Base-by-base conservation (phyloP, 2,329 filamentous ascomycete species). In the Ceratocystis alfenasii region DNA sequence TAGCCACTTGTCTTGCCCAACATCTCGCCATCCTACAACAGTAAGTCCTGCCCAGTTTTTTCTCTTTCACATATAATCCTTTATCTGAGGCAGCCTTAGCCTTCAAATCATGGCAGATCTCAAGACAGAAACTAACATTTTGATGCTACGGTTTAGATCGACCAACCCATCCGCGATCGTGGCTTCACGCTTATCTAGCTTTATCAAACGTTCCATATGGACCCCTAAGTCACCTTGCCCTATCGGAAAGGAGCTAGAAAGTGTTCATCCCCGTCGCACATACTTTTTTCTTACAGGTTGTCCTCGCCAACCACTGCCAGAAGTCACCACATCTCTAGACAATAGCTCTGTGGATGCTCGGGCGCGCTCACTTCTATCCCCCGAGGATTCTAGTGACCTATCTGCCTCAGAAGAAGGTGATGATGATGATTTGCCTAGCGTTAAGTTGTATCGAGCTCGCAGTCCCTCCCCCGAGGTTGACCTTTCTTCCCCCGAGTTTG, bases 251-350 rank as follows among this genome's bases (percentile, higher is more conserved):
- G 90, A 96, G 76, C 84, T 96, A 65, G 90, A 96, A 74, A 87
- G 89, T 50, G 88, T 93, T 53, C 93, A 97, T 74, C 94, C 94
- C 22, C 88, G 93, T 73, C 90, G 94, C 75, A 92, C 95, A 60
- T 97, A 96, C 79, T 97, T 95, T 78, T 97, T 92, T 77, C 83
- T 99, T 68, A 95, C 90, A 48, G 95, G 89, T n/a, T 87, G 83
- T 72, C 86, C 89, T 60, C 89, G 88, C 73, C 90, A 93, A 73
- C 85, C 90, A 46, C 84, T 97, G 22, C 90, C 90, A 1, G 83
- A 65, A n/a, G 48, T 59, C 36, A 17, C 61, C 7, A 15, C 55
- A 28, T 30, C 55, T 17, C n/a, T n/a, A 20, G 6, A 22, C 63
- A 44, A n/a, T 45, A 48, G 12, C 15, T 20, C 60, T 17, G 20